phyloP scores from a whole-genome alignment of 2,329 filamentous ascomycete genomes.

The Karstenula rhodostoma region DNA sequence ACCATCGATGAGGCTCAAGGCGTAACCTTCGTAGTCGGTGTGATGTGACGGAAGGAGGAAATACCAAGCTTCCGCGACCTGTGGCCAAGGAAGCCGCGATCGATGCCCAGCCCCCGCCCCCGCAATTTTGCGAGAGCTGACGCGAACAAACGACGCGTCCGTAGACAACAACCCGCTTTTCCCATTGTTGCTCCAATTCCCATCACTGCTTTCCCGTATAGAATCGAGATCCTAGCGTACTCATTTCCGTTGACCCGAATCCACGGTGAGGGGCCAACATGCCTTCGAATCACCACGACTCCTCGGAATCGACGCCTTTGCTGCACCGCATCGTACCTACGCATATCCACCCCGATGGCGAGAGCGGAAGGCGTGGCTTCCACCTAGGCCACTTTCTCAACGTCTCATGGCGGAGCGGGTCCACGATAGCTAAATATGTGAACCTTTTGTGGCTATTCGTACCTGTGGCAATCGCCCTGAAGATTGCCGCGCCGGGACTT shows the following conservation, averaged over 20 bases:
- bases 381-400: conserved; percentile 68
- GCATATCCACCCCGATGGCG: conserved; percentile 62
- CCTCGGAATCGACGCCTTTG: conserved; percentile 40
- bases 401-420: conserved; percentile 71
- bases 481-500: conserved; percentile 61
- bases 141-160: not conserved
- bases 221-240: no score
- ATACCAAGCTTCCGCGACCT: not conserved
- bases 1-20: not conserved
- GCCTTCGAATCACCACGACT: conserved; percentile 27
- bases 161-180: not conserved
- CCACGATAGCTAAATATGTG: conserved; percentile 68
- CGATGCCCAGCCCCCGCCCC: conserved; percentile 22
- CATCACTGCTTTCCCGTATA: not conserved
- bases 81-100: not conserved
- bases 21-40: not conserved
- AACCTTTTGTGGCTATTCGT: conserved; percentile 81
- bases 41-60: not conserved
- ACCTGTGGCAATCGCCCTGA: conserved; percentile 70
- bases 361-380: conserved; percentile 72
- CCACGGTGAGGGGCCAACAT: conserved; percentile 12
- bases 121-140: conserved; percentile 1
- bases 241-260: no score
- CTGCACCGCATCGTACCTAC: conserved; percentile 39
- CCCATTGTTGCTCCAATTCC: not conserved